These are phyloP conservation scores for Chaetomium cochliodes DNA, from an alignment of 495 filamentous ascomycete genomes.

Conservation along the genomic window DNA sequence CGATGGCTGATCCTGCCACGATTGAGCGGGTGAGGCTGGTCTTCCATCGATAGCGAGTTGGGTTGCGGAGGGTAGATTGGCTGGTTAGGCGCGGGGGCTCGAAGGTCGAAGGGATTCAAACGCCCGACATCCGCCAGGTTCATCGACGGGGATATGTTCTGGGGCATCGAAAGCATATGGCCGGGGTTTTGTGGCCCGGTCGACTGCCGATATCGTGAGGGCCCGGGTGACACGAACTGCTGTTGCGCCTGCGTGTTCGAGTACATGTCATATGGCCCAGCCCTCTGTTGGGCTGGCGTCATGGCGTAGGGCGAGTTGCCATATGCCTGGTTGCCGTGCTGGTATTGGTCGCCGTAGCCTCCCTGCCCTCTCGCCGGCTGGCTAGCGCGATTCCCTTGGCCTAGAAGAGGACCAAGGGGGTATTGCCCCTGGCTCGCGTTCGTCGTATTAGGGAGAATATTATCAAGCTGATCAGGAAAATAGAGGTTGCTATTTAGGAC, in stretches of 20 bases:
- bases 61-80: neutral
- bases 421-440: neutral
- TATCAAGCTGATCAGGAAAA: neutral
- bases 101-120: neutral
- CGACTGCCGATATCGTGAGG: neutral
- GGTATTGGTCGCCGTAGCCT: neutral
- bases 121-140: neutral
- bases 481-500: too few species aligned
- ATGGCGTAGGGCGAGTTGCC: neutral
- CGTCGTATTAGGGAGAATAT: neutral
- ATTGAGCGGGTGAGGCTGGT: neutral
- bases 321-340: neutral
- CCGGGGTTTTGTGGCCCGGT: neutral
- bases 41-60: neutral
- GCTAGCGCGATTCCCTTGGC: neutral
- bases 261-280: too few species aligned
- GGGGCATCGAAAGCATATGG: neutral
- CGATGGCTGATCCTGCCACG: constrained; percentile 13
- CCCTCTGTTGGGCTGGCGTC: neutral
- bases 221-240: neutral
- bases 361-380: neutral
- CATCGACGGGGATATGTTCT: neutral
- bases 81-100: neutral
- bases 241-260: too few species aligned
- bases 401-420: neutral